A percentile compares a stretch with the other conserved stretches of the same genome.
Evolutionary conservation across 2,329 filamentous ascomycete species (phyloP).

Genomic region (Phaeosphaeriaceae sp.): DNA sequence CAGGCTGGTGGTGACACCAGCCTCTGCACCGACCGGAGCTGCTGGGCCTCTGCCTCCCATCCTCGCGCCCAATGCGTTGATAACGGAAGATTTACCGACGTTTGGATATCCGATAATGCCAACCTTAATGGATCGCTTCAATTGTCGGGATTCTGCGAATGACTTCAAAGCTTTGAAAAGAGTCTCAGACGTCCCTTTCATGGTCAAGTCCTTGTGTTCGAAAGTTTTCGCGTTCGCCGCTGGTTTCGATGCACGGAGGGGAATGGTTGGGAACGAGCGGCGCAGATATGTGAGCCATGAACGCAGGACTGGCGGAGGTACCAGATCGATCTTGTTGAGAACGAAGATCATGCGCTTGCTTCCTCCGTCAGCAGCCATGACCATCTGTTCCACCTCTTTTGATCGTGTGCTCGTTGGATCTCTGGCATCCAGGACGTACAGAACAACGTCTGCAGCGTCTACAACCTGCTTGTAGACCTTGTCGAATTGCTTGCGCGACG

Average conservation of each 20-base stretch:
- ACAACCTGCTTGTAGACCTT: slow-evolving; percentile 96
- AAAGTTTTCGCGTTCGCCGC: slow-evolving; percentile 88
- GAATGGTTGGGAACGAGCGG: slow-evolving; percentile 89
- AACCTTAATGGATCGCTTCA: slow-evolving; percentile 89
- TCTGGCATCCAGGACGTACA: slow-evolving; percentile 91
- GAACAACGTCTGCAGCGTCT: slow-evolving; percentile 84
- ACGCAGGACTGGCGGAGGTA: slow-evolving; percentile 81
- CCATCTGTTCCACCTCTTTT: slow-evolving; percentile 85
- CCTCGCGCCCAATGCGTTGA: slow-evolving; percentile 86
- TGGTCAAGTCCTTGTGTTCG: slow-evolving; percentile 87
- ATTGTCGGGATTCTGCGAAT: slow-evolving; percentile 79
- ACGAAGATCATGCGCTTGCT: slow-evolving; percentile 90
- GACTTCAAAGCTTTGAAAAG: slow-evolving; percentile 91
- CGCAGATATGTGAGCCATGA: slow-evolving; percentile 85
- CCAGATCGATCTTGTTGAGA: slow-evolving; percentile 93
- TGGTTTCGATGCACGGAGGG: slow-evolving; percentile 81
- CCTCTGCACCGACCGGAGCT: slow-evolving; percentile 89
- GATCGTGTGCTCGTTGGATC: slow-evolving; percentile 92
- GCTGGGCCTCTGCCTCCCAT: slow-evolving; percentile 73
- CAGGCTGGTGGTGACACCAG: slow-evolving; percentile 87
- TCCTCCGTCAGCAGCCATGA: slow-evolving; percentile 85
- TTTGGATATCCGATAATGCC: slow-evolving; percentile 96
- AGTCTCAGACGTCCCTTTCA: slow-evolving; percentile 82
- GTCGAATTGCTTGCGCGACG: slow-evolving; percentile 86
- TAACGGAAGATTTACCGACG: slow-evolving; percentile 94